Base-by-base conservation (phyloP, 257 asterid species). In the Gentiana straminea region DNA sequence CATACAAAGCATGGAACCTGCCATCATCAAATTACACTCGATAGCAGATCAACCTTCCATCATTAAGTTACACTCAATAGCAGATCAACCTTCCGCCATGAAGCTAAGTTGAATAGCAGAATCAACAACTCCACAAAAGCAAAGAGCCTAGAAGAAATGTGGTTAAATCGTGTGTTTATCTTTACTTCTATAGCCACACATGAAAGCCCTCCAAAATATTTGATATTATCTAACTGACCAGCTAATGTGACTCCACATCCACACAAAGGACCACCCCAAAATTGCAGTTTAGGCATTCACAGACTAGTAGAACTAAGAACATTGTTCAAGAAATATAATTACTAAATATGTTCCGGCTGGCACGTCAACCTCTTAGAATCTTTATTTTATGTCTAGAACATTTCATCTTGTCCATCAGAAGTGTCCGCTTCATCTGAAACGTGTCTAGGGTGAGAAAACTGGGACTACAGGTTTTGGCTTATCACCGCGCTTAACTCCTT, bases 401-500 rank as follows among this genome's bases (percentile, higher is more conserved):
- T 2, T 2, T 41, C 46, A 10, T 41, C 46, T 41, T 41, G 7
- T 41, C 9, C 8, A 41, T 41, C 46, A 41, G 9, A 41, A 41
- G 39, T 49, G 2, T 59, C 9, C 50, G 10, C 57, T 61, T 51
- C 65, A 15, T 33, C 39, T 38, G 43, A 5, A 4, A 41, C 13
- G 33, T 10, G 46, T 32, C 54, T 15, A 44, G 44, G 38, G 24
- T 39, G n/a, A 10, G 50, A 38, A 50, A 8, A 35, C 36, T 36
- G 35, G 12, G 13, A 5, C 8, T 37, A 44, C 12, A 2, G 24
- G 4, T 12, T 37, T 41, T 51, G 53, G 65, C 58, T 48, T 68
- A 59, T 3, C 9, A 41, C 9, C 46, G 7, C 9, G 46, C 9
- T 41, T 72, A 70, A 65, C 55, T 61, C 48, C 53, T 61, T 46